Evolutionary conservation across 2,329 filamentous ascomycete species (phyloP).

Genomic region (Fusarium robinianum): DNA sequence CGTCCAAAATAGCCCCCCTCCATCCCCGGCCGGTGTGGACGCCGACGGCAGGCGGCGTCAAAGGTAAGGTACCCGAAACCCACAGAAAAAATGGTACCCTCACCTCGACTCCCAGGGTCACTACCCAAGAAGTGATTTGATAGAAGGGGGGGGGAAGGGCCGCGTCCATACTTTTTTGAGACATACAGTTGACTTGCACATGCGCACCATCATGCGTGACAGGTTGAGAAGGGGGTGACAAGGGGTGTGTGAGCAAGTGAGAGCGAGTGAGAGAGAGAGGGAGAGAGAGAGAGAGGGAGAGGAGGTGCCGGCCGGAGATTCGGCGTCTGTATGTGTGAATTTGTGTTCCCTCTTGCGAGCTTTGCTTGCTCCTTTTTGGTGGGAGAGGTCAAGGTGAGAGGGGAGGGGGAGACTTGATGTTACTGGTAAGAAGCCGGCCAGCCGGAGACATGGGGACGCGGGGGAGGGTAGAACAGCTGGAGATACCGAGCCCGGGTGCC

Average conservation of each 20-base stretch:
- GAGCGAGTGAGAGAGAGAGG: too few relatives aligned
- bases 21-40: constrained; percentile 18
- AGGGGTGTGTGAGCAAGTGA: too few relatives aligned
- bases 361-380: too few relatives aligned
- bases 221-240: too few relatives aligned
- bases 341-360: too few relatives aligned
- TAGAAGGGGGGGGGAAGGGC: neutral
- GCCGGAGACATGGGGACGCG: constrained; percentile 21
- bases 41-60: constrained; percentile 25
- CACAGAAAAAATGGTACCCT: constrained; percentile 10
- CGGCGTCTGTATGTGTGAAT: neutral
- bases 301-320: neutral
- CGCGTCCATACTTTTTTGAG: constrained; percentile 1
- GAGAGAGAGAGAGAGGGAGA: too few relatives aligned
- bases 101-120: too few relatives aligned
- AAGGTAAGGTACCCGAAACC: constrained; percentile 33
- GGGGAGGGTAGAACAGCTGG: constrained; percentile 10
- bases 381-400: constrained; percentile 3
- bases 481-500: constrained; percentile 27
- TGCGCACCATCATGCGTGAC: neutral
- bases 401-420: neutral
- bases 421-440: constrained; percentile 17
- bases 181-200: constrained; percentile 1
- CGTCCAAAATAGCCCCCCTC: constrained; percentile 3
- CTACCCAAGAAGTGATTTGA: too few relatives aligned